These are phyloP conservation scores for Solanum peruvianum DNA, from an alignment of 257 asterid genomes.

Conservation along the genomic window DNA sequence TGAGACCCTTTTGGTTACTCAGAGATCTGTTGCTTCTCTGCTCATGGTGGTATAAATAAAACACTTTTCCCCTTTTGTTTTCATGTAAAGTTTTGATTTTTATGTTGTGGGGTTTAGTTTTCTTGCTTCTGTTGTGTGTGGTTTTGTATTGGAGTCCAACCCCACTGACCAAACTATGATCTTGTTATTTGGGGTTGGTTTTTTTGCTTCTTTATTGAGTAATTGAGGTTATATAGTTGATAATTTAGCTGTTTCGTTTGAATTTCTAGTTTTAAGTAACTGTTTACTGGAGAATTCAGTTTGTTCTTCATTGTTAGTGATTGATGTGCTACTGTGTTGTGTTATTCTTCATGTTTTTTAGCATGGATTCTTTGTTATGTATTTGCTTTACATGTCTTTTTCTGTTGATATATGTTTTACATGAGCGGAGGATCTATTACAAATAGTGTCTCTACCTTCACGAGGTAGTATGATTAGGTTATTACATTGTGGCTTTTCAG, in stretches of 20 bases:
- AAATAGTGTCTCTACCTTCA: background rate
- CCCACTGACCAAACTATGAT: background rate
- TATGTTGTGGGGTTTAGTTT: background rate
- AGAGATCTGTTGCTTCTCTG: slow-evolving; percentile 45
- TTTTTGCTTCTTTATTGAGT: background rate
- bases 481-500: background rate
- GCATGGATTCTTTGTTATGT: background rate
- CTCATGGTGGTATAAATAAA: slow-evolving; percentile 41
- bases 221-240: background rate
- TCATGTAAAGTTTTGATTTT: background rate
- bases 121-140: background rate
- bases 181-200: background rate
- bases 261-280: background rate
- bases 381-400: background rate
- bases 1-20: slow-evolving; percentile 42
- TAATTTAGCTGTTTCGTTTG: background rate
- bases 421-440: background rate
- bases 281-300: background rate
- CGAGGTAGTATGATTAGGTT: background rate
- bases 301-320: background rate
- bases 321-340: background rate
- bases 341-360: background rate
- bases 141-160: background rate
- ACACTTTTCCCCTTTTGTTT: background rate
- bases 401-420: background rate